Base-by-base conservation (phyloP, 345 rosid genomes). In the Dovyalis caffra region DNA sequence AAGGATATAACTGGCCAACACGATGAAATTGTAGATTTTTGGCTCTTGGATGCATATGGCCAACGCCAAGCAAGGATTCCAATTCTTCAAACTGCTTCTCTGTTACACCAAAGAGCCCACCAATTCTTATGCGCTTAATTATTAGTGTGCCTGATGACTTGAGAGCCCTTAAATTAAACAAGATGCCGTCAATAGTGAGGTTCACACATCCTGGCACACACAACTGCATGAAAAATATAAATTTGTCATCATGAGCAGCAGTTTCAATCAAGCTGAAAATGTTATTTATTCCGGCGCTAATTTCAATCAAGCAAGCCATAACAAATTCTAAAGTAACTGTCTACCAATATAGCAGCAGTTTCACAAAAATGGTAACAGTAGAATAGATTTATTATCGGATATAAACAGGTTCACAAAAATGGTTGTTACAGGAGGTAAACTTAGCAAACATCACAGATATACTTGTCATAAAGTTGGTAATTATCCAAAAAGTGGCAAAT, bases 121-220 rank as follows among this genome's bases (percentile, higher is more conserved):
- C 82, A 62, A 79, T 68, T 53, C 71, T 74, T 33, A 79, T 53
- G 58, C 69, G 82, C 71, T 79, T 79, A 29, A 74, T 63, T 29
- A 74, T 56, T 18, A 69, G 61, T 8, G 25, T 62, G 38, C 74
- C 78, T 1, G 74, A 57, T 64, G 69, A 69, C 74, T 79, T 79
- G 70, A 79, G 40, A 68, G 64, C 47, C 64, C 74, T 74, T 47
- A 79, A 33, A 14, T 29, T 68, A 7, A 21, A 23, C 78, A 79
- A 29, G 47, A 79, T 68, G 33, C 70, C 33, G 18, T 70, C 64
- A 35, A 53, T 9, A 51, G 37, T 49, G 31, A 77, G 66, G n/a
- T 34, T 64, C 53, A 64, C 64, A 65, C 80, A 77, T 65, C 75
- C 75, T 11, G 80, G 80, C 23, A 77, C 80, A 49, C 66, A 53